Evolutionary conservation across 2,329 filamentous ascomycete genomes (phyloP), one percentile per base, ranked within the genome.

Genomic region (Aureobasidium uvarum): DNA sequence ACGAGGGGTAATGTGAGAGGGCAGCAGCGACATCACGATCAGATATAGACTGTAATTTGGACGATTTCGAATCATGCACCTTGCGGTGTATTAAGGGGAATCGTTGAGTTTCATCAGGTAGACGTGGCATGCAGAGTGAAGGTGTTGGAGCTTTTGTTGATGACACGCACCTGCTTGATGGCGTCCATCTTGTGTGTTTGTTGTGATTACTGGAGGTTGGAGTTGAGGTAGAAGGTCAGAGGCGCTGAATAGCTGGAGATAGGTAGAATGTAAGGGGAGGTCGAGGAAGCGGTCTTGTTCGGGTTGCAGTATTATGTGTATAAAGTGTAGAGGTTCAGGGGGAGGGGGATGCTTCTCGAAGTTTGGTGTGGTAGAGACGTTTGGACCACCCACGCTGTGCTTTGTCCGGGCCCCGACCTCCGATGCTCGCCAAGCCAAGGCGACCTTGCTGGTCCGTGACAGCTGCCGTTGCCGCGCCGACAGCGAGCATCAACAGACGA

Each of bases 121-220:
- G 25, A 63, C 25, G 60, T 54, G 36, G 46, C 28, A 41, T 36
- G 58, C 45, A 14, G 20, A 45, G 58, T 31, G 60, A 20, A 66
- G 69, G 54, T 70, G 70, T 71, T 71, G 71, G 69, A 70, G 68
- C 70, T 66, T 62, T 66, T 63, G 66, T 63, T 60, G 65, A 46
- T 62, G 63, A 51, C 66, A 66, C 71, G 65, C 60, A 79, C 77
- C 74, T 78, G 74, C 73, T 77, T 79, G 74, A 79, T 79, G 65
- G 74, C 73, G 70, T 79, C 77, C 77, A 79, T 79, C 55, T 67
- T 63, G 50, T 54, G 50, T 33, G 56, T n/a, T 23, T 45, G 46
- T 63, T 63, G 60, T 52, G 48, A 48, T 63, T 52, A 48, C n/a
- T 36, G 56, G n/a, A 31, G 31, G 18, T 28, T 31, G 5, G 10